A percentile compares a stretch with the other conserved stretches of the same genome.
Evolutionary conservation across 768 basidiomycete genomes (phyloP).

Genomic region (Trametes villosa): DNA sequence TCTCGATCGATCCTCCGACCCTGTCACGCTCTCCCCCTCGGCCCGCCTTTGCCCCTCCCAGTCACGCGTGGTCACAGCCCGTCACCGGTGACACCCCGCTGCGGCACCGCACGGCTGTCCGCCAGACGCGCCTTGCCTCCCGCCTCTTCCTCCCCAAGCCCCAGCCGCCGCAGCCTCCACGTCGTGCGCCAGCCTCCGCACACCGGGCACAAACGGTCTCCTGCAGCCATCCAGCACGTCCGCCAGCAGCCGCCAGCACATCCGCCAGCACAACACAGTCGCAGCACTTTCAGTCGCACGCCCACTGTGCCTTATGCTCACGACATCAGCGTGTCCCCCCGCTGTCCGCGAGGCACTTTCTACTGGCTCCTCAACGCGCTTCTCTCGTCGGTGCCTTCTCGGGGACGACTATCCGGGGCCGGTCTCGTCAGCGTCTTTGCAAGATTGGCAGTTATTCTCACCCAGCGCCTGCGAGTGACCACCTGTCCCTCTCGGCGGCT

Average conservation of each 20-base stretch:
- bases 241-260: background rate
- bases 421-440: constrained; percentile 3
- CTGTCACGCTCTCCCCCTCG: constrained; percentile 3
- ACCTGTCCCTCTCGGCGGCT: constrained; percentile 10
- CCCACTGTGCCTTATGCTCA: constrained; percentile 12
- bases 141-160: background rate
- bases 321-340: constrained; percentile 11
- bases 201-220: background rate
- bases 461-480: constrained; percentile 1
- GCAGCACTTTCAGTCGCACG: no score
- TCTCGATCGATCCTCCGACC: constrained; percentile 26
- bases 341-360: background rate
- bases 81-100: constrained; percentile 7
- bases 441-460: constrained; percentile 13
- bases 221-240: background rate
- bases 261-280: no score
- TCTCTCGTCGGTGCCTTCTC: constrained; percentile 7
- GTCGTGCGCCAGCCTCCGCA: background rate
- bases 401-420: constrained; percentile 5
- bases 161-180: background rate
- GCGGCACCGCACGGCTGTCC: constrained; percentile 14
- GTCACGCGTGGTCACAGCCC: constrained; percentile 7
- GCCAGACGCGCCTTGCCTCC: background rate
- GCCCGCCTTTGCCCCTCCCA: background rate
- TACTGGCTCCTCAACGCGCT: constrained; percentile 6